Percentiles rank a stretch among this genome's conserved stretches.
phyloP scores from a whole-genome alignment of 768 basidiomycete genomes.

The Suillus subaureus region DNA sequence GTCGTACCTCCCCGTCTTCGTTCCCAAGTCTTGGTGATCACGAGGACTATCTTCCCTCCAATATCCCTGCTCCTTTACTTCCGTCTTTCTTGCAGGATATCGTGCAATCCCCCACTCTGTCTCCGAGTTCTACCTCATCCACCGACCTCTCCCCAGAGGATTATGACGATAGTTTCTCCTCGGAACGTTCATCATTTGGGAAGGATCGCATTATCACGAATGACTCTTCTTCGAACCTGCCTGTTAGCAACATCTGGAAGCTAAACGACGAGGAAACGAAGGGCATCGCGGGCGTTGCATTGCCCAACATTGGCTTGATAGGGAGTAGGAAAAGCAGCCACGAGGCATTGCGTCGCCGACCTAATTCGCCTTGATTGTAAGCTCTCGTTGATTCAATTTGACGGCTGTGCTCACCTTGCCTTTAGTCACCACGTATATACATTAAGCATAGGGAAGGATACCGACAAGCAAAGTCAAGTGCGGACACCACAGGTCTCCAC shows the following conservation, averaged over 20 bases:
- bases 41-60: slow-evolving; percentile 21
- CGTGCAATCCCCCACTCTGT: slow-evolving; percentile 65
- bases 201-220: slow-evolving; percentile 29
- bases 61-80: slow-evolving; percentile 54
- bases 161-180: slow-evolving; percentile 38
- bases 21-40: slow-evolving; percentile 34
- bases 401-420: background rate
- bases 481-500: background rate
- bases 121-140: slow-evolving; percentile 66
- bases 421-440: slow-evolving; percentile 1
- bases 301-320: slow-evolving; percentile 43
- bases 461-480: background rate
- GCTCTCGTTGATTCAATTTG: background rate
- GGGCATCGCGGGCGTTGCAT: slow-evolving; percentile 50
- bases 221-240: slow-evolving; percentile 32
- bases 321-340: slow-evolving; percentile 43
- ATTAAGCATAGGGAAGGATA: slow-evolving; percentile 6
- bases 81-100: slow-evolving; percentile 80
- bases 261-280: slow-evolving; percentile 73
- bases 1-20: slow-evolving; percentile 43
- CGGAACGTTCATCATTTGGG: slow-evolving; percentile 26
- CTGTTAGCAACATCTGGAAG: slow-evolving; percentile 65
- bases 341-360: slow-evolving; percentile 35
- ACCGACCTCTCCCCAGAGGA: slow-evolving; percentile 70
- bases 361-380: slow-evolving; percentile 21